phyloP scores from a whole-genome alignment of 768 basidiomycete genomes.

The Piloderma croceum region DNA sequence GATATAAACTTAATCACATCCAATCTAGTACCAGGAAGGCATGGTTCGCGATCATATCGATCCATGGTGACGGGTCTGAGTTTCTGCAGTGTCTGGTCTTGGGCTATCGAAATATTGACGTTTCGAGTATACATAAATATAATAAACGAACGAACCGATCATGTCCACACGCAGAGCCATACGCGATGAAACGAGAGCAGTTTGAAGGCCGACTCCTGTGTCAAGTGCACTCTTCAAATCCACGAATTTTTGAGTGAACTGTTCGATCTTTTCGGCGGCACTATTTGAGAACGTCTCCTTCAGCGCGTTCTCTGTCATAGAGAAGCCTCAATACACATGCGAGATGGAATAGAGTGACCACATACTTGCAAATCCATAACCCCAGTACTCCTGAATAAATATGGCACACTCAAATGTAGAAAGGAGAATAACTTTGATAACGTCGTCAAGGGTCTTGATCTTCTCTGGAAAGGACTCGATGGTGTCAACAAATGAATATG shows the following conservation, averaged over 20 bases:
- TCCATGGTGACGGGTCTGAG: slow-evolving; percentile 28
- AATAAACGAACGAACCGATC: slow-evolving; percentile 16
- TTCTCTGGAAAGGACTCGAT: slow-evolving; percentile 22
- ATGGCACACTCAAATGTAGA: slow-evolving; percentile 28
- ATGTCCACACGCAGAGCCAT: slow-evolving; percentile 21
- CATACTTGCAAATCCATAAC: slow-evolving; percentile 25
- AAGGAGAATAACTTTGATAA: slow-evolving; percentile 17
- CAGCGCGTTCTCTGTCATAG: not conserved
- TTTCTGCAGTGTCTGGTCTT: slow-evolving; percentile 14
- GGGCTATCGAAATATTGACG: not conserved
- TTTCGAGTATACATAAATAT: not conserved
- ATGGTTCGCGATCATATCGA: slow-evolving; percentile 17
- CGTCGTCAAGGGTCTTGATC: slow-evolving; percentile 20
- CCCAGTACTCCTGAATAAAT: slow-evolving; percentile 27
- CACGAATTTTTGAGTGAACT: slow-evolving; percentile 18
- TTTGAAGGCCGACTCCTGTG: slow-evolving; percentile 19
- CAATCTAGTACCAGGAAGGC: slow-evolving; percentile 27
- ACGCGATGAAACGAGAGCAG: slow-evolving; percentile 23
- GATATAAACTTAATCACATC: slow-evolving; percentile 23
- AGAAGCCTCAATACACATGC: no score
- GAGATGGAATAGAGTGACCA: not conserved
- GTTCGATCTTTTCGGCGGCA: slow-evolving; percentile 16
- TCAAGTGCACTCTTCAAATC: slow-evolving; percentile 22
- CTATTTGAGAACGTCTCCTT: not conserved
- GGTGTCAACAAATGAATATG: slow-evolving; percentile 25